Evolutionary conservation across 169 alveolate genomes (phyloP).

Genomic region (Plasmodium fragile): DNA sequence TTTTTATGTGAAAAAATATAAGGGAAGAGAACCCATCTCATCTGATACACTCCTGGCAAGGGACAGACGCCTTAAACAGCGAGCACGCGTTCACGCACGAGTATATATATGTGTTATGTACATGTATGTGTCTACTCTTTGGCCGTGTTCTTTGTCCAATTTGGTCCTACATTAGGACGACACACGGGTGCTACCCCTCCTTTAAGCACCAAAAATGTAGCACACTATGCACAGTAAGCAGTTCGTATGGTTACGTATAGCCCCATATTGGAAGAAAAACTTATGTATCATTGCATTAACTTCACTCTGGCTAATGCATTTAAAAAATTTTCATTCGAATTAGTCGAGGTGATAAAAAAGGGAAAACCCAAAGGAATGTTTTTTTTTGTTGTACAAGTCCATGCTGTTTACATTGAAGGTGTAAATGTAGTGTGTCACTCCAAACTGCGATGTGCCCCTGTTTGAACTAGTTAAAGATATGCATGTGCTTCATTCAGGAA

Average conservation of each 20-base stretch:
- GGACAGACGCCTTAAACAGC: not conserved
- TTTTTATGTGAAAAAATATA: not conserved
- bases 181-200: not conserved
- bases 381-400: not conserved
- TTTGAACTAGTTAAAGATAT: not conserved
- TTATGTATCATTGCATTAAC: not conserved
- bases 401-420: not conserved
- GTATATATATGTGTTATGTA: not conserved
- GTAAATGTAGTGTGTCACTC: not conserved
- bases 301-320: not conserved
- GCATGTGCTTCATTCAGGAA: not conserved
- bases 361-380: not conserved
- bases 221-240: not conserved
- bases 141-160: not conserved
- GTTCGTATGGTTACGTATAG: not conserved
- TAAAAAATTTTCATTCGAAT: not conserved
- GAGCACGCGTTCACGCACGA: not conserved
- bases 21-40: not conserved
- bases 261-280: not conserved
- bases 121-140: not conserved
- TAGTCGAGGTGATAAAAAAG: not conserved
- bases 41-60: not conserved
- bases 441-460: not conserved
- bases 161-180: not conserved
- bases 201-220: not conserved